Evolutionary conservation across 2,329 filamentous ascomycete genomes (phyloP), one percentile per base, ranked within the genome.

Genomic region (Colletotrichum incanum): DNA sequence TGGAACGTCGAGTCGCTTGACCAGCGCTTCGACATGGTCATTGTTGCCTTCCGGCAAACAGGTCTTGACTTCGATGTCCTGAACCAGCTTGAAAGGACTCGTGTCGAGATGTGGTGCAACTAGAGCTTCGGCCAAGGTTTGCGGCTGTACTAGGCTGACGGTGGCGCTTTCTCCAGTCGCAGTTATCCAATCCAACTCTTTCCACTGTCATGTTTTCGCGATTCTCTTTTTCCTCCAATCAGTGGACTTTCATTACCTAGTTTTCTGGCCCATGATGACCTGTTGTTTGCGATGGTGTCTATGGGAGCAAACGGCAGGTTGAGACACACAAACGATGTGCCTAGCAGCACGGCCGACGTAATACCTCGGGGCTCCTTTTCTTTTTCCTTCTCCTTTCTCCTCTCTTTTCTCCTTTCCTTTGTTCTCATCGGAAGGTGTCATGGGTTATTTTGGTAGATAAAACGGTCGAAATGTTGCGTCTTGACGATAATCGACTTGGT

Each of bases 31-130:
- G 80, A 85, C 73, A 80, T 84, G 74, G 77, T 88, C 26, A 79
- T 87, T 2, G 81, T 87, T 9, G 80, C 84, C 0, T 82, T 85
- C 60, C 81, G 81, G 39, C 86, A 87, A 71, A 75, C 77, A 2
- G 81, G 82, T 0, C 77, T 87, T 16, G 82, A 87, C 65, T 84
- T 84, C 73, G 75, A 65, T 2, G 74, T 86, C 0, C 71, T 86
- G 9, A 77, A 82, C 5, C 71, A 75, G 49, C 74, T 87, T 3
- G 56, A 78, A 20, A 52, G n/a, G 12, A 79, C 82, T 1, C 74
- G 77, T 49, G 78, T 87, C 18, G 79, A 85, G 72, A 80, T 80
- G 76, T 84, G 83, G 82, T 86, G 83, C 60, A 69, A 66, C 58
- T 75, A 59, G 74, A 59, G 34, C 43, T 34, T 18, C 23, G 37